Base-by-base conservation (phyloP, 2,329 filamentous ascomycete genomes). In the Xenosphaeropsis pyriputrescens region DNA sequence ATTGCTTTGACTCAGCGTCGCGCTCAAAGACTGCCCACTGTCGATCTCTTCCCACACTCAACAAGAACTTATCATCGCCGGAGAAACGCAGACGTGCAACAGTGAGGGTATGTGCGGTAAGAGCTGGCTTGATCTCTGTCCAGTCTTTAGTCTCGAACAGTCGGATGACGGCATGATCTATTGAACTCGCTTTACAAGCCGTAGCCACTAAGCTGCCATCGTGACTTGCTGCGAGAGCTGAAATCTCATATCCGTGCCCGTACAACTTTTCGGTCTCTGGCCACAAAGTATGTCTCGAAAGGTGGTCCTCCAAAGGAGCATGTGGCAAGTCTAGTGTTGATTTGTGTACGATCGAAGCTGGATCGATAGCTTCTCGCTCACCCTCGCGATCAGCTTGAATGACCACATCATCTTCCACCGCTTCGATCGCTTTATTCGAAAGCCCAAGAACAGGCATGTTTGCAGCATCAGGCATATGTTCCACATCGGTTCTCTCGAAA, bases 191-290 rank as follows among this genome's bases (percentile, higher is more conserved):
- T 52, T 83, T 85, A 63, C 91, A 98, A 2, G 91, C 86, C 38
- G 88, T 95, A 22, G 91, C 91, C 12, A 98, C 70, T 16, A 95
- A 58, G 3, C 59, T 64, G 11, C 82, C 80, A 49, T 86, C 77
- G 51, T 83, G 72, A 50, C 76, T 85, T 6, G 79, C 72, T 9
- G 88, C 83, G 13, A 94, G 73, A 29, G 85, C 82, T 2, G 85
- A 93, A 36, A 98, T 89, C 58, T 98, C 91, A 60, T 95, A 95
- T 19, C 91, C 91, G 59, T 98, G 91, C 2, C 91, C 91, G 59
- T 98, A 98, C 1, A 98, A 71, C 62, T 98, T 98, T 58, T 98
- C 91, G 6, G 75, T 75, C 55, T 98, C 91, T 3, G 91, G 91
- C 86, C 88, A 98, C 22, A 98, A 74, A 0, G 91, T 93, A 56